These are phyloP conservation scores for Cornus florida DNA, from an alignment of 148 eudicot genomes.

Conservation along the genomic window DNA sequence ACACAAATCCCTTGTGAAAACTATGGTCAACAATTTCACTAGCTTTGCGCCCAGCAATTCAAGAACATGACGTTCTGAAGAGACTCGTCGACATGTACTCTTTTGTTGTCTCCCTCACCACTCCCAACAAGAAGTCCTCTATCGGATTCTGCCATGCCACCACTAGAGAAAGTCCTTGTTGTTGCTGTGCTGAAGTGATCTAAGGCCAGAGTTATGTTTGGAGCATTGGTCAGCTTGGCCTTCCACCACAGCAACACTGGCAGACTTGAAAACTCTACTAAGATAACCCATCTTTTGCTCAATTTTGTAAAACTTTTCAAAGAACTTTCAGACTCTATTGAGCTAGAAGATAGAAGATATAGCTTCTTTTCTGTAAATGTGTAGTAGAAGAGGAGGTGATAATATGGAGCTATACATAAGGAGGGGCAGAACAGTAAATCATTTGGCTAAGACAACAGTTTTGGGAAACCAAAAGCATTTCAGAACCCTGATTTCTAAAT, in stretches of 20 bases:
- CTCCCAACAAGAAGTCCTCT: too few species aligned
- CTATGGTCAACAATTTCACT: background rate
- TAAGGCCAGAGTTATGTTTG: background rate
- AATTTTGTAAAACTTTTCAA: background rate
- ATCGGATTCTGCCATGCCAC: background rate
- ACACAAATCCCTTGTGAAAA: too few species aligned
- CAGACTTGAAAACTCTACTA: slow-evolving; percentile 8
- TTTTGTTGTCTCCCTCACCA: background rate
- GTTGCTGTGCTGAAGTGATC: background rate
- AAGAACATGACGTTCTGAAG: slow-evolving; percentile 32
- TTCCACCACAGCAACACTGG: slow-evolving; percentile 13
- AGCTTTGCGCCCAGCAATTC: slow-evolving; percentile 30
- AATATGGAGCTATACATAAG: background rate
- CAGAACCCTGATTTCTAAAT: background rate
- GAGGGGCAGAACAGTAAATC: background rate
- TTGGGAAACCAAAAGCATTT: background rate
- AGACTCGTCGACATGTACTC: slow-evolving; percentile 29
- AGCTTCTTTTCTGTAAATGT: background rate
- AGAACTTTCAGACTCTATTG: background rate
- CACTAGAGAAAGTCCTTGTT: background rate
- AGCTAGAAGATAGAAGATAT: background rate
- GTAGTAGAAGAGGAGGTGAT: background rate
- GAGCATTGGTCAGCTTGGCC: background rate
- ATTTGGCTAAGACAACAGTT: background rate
- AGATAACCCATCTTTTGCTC: slow-evolving; percentile 3